A percentile compares a stretch with the other conserved stretches of the same genome.
phyloP scores from a whole-genome alignment of 805 yeast genomes.

The Maudiozyma pseudohumilis region DNA sequence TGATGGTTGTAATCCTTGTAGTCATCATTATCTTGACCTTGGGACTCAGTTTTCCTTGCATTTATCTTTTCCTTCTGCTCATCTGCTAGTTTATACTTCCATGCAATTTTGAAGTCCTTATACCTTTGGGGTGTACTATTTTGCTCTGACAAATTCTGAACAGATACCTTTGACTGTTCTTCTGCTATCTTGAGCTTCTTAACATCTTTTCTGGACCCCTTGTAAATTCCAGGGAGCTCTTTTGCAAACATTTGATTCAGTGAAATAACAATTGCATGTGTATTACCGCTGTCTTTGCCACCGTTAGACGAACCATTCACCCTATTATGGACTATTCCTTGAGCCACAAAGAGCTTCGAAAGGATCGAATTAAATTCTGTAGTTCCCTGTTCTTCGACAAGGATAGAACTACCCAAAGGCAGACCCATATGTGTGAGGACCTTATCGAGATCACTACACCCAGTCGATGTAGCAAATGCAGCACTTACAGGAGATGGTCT shows the following conservation, averaged over 20 bases:
- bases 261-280: conserved; percentile 60
- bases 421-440: conserved; percentile 73
- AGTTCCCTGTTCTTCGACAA: conserved; percentile 76
- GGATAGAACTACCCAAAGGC: conserved; percentile 62
- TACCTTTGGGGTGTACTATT: conserved; percentile 16
- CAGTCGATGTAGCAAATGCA: conserved; percentile 70
- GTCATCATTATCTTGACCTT: conserved; percentile 17
- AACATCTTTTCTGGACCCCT: conserved; percentile 56
- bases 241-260: conserved; percentile 48
- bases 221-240: conserved; percentile 68
- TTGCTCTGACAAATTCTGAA: conserved; percentile 47
- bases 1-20: conserved; percentile 50
- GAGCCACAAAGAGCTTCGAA: conserved; percentile 60
- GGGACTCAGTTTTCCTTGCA: conserved; percentile 4
- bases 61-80: conserved; percentile 10
- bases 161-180: conserved; percentile 56
- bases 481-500: conserved; percentile 70
- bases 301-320: conserved; percentile 10
- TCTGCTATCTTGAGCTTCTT: conserved; percentile 48
- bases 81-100: conserved; percentile 70
- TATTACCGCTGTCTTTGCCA: conserved; percentile 28
- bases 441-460: conserved; percentile 65
- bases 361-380: conserved; percentile 78
- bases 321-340: conserved; percentile 62
- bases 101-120: conserved; percentile 72